Percentiles rank a stretch among this genome's conserved stretches.
Evolutionary conservation across 495 filamentous ascomycete species (phyloP).

Genomic region (Penicillium angulare): DNA sequence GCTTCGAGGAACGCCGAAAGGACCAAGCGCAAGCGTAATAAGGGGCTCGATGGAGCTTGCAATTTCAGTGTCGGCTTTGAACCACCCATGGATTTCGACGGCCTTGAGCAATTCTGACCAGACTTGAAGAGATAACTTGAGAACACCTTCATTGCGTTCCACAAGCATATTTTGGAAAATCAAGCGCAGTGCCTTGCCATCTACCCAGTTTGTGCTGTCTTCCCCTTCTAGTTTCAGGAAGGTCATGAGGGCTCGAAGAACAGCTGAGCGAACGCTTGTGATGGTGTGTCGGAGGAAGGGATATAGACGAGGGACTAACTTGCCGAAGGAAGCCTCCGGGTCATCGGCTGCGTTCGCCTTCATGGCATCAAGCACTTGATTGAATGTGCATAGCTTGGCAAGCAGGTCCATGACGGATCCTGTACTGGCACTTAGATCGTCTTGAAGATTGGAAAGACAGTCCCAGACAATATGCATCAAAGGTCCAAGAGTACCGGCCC

Average conservation of each 20-base stretch:
- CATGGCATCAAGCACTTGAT: slow-evolving; percentile 91
- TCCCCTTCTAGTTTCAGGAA: slow-evolving; percentile 83
- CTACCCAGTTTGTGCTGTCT: slow-evolving; percentile 86
- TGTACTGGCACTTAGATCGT: slow-evolving; percentile 95
- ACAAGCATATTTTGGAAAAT: slow-evolving; percentile 95
- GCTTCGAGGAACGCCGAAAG: slow-evolving; percentile 85
- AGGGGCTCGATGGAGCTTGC: slow-evolving; percentile 65
- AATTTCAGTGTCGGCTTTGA: slow-evolving; percentile 63
- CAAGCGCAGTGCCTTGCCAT: slow-evolving; percentile 82
- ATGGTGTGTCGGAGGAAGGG: slow-evolving; percentile 97
- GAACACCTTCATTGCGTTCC: slow-evolving; percentile 77
- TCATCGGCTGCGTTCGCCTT: slow-evolving; percentile 81
- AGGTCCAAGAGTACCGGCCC: slow-evolving; percentile 67
- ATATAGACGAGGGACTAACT: slow-evolving; percentile 89
- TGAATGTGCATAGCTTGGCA: slow-evolving; percentile 92
- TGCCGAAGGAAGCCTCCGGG: slow-evolving; percentile 80
- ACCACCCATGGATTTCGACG: slow-evolving; percentile 57
- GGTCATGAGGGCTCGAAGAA: slow-evolving; percentile 86
- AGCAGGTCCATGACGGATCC: slow-evolving; percentile 97
- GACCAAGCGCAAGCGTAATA: slow-evolving; percentile 76
- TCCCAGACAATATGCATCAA: slow-evolving; percentile 97
- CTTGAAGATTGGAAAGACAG: slow-evolving; percentile 89
- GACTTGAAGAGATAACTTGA: slow-evolving; percentile 78
- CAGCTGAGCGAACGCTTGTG: slow-evolving; percentile 88
- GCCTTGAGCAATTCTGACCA: slow-evolving; percentile 76